Evolutionary conservation across 192 early-diverging fungal genomes (phyloP).

Genomic region (Gaertneriomyces semiglobifer): DNA sequence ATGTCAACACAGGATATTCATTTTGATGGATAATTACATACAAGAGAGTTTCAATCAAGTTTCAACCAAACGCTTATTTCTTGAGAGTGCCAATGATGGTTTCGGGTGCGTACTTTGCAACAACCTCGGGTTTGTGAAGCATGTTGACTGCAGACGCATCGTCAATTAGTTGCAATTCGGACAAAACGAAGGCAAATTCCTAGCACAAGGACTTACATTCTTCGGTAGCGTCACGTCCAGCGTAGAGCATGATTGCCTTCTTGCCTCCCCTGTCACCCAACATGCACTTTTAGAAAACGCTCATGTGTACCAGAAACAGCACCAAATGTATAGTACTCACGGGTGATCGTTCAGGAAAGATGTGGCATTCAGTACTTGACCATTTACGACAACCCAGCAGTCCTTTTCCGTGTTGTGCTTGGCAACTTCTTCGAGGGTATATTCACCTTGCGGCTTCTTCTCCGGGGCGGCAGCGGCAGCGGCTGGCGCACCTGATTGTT

Average conservation of each 20-base stretch:
- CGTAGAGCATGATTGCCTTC: constrained; percentile 79
- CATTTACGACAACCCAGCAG: constrained; percentile 86
- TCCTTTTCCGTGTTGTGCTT: constrained; percentile 80
- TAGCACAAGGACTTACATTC: constrained; percentile 53
- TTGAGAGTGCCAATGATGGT: constrained; percentile 50
- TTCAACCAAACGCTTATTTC: constrained; percentile 12
- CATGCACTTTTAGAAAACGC: constrained; percentile 1
- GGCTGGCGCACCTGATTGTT: constrained; percentile 32
- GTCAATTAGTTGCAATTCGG: background rate
- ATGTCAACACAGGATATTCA: no score
- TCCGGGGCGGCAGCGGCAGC: constrained; percentile 34
- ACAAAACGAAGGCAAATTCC: constrained; percentile 2
- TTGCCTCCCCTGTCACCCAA: constrained; percentile 47
- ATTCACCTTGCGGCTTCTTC: constrained; percentile 37
- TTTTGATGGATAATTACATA: no score
- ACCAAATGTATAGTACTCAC: constrained; percentile 29
- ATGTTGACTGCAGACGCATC: constrained; percentile 50
- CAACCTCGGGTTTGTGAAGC: constrained; percentile 79
- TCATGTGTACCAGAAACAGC: no score
- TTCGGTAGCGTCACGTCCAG: constrained; percentile 79
- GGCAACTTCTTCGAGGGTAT: constrained; percentile 72
- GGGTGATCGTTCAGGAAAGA: constrained; percentile 77
- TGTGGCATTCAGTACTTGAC: constrained; percentile 73
- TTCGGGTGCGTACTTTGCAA: constrained; percentile 60
- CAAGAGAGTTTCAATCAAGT: background rate